These are phyloP conservation scores for Macaranga tanarius DNA, from an alignment of 441 rosid species.

Conservation along the genomic window DNA sequence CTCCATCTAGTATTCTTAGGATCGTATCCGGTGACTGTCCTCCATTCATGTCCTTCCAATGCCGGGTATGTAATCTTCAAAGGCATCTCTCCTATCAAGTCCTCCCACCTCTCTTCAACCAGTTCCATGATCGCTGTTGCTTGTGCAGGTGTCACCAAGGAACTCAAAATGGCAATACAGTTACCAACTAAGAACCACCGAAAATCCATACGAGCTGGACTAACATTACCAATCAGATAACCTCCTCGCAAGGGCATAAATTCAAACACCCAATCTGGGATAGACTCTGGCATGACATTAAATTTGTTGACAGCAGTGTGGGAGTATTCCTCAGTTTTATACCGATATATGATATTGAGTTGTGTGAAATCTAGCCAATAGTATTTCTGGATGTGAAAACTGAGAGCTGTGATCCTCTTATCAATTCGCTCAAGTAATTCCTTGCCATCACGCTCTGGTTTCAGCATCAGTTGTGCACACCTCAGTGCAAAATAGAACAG, in stretches of 20 bases:
- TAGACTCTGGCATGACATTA: slow-evolving; percentile 49
- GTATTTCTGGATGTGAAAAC: slow-evolving; percentile 48
- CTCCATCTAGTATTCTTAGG: slow-evolving; percentile 60
- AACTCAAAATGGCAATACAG: slow-evolving; percentile 45
- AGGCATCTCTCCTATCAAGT: slow-evolving; percentile 57
- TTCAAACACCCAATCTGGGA: slow-evolving; percentile 45
- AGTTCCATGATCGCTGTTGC: slow-evolving; percentile 47
- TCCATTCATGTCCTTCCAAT: slow-evolving; percentile 52
- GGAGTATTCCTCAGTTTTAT: slow-evolving; percentile 52
- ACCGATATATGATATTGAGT: slow-evolving; percentile 47
- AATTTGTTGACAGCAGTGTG: slow-evolving; percentile 53
- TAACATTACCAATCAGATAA: slow-evolving; percentile 50
- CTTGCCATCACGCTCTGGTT: slow-evolving; percentile 47
- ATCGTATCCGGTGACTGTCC: slow-evolving; percentile 50
- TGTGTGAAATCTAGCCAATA: slow-evolving; percentile 53
- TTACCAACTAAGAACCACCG: slow-evolving; percentile 49
- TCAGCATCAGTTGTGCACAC: slow-evolving; percentile 43
- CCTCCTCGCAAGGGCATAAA: slow-evolving; percentile 53
- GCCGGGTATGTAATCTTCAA: slow-evolving; percentile 53
- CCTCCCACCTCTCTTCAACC: slow-evolving; percentile 49
- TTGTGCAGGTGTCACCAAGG: slow-evolving; percentile 43
- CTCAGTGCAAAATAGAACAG: slow-evolving; percentile 49
- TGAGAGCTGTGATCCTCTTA: slow-evolving; percentile 47
- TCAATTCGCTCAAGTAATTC: slow-evolving; percentile 48
- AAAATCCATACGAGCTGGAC: slow-evolving; percentile 57